Evolutionary conservation across 352 stramenopile species (phyloP), one percentile per base, ranked within the genome.

Genomic region (Phytophthora pistaciae): DNA sequence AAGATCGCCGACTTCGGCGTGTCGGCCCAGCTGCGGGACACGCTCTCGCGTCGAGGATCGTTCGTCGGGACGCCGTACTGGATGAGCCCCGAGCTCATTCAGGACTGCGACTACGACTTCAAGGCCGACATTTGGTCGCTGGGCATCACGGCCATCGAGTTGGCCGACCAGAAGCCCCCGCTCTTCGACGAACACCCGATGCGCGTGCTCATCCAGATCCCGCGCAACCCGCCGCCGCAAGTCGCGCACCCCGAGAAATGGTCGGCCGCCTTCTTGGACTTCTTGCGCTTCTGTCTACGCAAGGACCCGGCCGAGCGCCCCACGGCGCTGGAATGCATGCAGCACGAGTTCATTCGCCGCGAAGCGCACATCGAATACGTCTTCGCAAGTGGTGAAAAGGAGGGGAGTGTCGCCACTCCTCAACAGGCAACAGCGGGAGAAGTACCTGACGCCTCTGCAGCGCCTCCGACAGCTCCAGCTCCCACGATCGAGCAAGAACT

Each of bases 1-100:
- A 99, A 99, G 76, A 90, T 99, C 33, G 93, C 94, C 3, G 94
- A 98, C 83, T 98, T 98, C 87, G 91, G 91, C 9, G 88, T 96
- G 11, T 93, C 87, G 18, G 85, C 85, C 27, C 83, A 91, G 60
- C 64, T 93, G 9, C 27, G 59, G 52, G 74, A 90, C 46, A 90
- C 85, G 0, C 64, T 92, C 44, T 90, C 80, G 33, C 72, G 78
- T 9, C 74, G 85, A 20, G 84, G 79, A 3, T 90, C 88, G 3
- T 96, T 98, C 13, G 94, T 98, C 5, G 94, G 95, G 7, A 98
- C 95, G 36, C 93, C 93, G 14, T 98, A 98, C 69, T 98, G 95
- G 95, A 98, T 98, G 94, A 95, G 92, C 9, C 93, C 94, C 5
- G 95, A 98, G 77, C 91, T 98, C 65, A 98, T 98, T 74, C 89